A percentile compares a stretch with the other conserved stretches of the same genome.
phyloP scores from a whole-genome alignment of 2,329 filamentous ascomycete genomes.

The Colletotrichum lindemuthianum region DNA sequence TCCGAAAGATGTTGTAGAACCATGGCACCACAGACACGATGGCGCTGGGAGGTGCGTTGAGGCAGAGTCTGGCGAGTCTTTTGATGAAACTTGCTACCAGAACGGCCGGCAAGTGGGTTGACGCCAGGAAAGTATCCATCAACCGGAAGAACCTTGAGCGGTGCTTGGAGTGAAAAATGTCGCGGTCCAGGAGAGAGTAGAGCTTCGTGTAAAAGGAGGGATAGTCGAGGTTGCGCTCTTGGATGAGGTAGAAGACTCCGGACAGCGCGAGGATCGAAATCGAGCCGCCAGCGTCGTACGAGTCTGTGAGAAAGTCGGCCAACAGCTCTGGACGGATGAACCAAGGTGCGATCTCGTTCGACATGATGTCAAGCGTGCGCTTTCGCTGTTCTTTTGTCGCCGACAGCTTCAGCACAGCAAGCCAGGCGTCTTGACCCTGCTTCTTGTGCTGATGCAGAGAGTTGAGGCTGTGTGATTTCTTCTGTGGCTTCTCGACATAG shows the following conservation, averaged over 20 bases:
- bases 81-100: slow-evolving; percentile 97
- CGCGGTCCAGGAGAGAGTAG: slow-evolving; percentile 88
- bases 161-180: slow-evolving; percentile 92
- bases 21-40: slow-evolving; percentile 91
- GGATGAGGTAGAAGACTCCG: slow-evolving; percentile 94
- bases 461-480: slow-evolving; percentile 72
- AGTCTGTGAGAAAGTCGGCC: slow-evolving; percentile 97
- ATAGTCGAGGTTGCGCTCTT: slow-evolving; percentile 94
- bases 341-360: slow-evolving; percentile 85
- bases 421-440: slow-evolving; percentile 87
- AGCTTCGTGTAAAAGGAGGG: slow-evolving; percentile 93
- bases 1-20: slow-evolving; percentile 93
- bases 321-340: slow-evolving; percentile 88
- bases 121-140: slow-evolving; percentile 88
- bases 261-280: slow-evolving; percentile 89
- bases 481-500: slow-evolving; percentile 71
- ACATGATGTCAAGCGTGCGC: slow-evolving; percentile 77
- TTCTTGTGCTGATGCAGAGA: slow-evolving; percentile 79
- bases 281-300: slow-evolving; percentile 86
- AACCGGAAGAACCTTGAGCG: slow-evolving; percentile 93
- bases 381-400: slow-evolving; percentile 82
- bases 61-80: slow-evolving; percentile 81
- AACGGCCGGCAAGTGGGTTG: slow-evolving; percentile 89
- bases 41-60: slow-evolving; percentile 90
- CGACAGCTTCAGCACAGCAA: slow-evolving; percentile 75